Evolutionary conservation across 345 rosid genomes (phyloP).

Genomic region (Salix purpurea): DNA sequence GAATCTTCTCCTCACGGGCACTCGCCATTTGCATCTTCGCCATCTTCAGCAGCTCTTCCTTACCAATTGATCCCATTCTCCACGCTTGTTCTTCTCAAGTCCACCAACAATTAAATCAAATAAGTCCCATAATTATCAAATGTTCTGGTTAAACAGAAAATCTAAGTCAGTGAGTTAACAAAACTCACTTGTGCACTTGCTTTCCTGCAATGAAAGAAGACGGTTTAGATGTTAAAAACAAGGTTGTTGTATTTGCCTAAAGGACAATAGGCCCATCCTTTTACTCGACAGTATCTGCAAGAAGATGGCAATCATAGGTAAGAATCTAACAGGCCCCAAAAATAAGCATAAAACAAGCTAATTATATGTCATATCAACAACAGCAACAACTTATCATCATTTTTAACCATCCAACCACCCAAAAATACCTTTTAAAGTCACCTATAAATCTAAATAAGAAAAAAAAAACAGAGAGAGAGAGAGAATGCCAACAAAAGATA

Average conservation of each 20-base stretch:
- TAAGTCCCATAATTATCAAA: constrained; percentile 21
- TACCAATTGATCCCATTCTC: constrained; percentile 77
- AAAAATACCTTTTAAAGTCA: background rate
- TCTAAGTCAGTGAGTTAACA: constrained; percentile 15
- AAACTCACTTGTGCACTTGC: constrained; percentile 23
- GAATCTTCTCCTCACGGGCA: constrained; percentile 78
- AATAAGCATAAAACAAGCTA: constrained; percentile 32
- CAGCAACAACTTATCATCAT: constrained; percentile 27
- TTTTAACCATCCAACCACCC: constrained; percentile 32
- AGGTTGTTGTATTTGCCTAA: constrained; percentile 40
- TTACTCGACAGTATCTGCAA: constrained; percentile 30
- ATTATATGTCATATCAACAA: constrained; percentile 36
- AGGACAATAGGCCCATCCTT: constrained; percentile 19
- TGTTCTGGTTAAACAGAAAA: constrained; percentile 19
- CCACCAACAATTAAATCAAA: constrained; percentile 20
- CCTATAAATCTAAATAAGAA: no score
- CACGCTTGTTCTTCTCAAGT: constrained; percentile 19
- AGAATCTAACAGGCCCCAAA: constrained; percentile 46
- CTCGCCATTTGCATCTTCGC: constrained; percentile 61
- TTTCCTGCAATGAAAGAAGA: constrained; percentile 32
- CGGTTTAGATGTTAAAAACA: constrained; percentile 36
- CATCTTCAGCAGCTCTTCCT: constrained; percentile 62
- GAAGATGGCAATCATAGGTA: constrained; percentile 40
- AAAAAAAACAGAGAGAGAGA: background rate
- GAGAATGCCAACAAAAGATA: background rate